These are phyloP conservation scores for Xylaria nigripes DNA, from an alignment of 495 filamentous ascomycete genomes.

Conservation along the genomic window DNA sequence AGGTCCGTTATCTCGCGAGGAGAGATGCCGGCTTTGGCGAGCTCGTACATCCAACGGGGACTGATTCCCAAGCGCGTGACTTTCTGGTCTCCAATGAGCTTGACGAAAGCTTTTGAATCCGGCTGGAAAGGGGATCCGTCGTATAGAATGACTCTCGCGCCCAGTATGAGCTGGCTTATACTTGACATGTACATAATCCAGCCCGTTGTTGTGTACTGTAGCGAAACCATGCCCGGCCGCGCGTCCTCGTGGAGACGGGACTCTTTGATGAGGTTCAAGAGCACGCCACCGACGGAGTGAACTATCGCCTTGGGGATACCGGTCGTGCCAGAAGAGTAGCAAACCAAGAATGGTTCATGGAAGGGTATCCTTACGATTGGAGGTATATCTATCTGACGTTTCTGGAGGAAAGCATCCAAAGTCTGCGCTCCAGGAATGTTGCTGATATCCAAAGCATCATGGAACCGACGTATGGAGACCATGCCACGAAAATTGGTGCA, in stretches of 20 bases:
- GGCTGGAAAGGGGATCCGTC: constrained; percentile 73
- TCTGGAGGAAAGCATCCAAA: constrained; percentile 43
- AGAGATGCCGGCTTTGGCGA: constrained; percentile 49
- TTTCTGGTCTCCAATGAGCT: constrained; percentile 49
- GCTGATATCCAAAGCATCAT: constrained; percentile 49
- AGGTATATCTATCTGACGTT: constrained; percentile 30
- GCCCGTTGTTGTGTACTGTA: constrained; percentile 60
- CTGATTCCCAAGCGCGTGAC: constrained; percentile 59
- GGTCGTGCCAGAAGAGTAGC: constrained; percentile 65
- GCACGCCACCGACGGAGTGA: constrained; percentile 55
- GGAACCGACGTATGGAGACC: constrained; percentile 59
- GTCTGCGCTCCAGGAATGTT: constrained; percentile 47
- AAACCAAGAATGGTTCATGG: constrained; percentile 61
- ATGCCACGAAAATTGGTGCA: constrained; percentile 54
- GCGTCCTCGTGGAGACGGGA: constrained; percentile 50
- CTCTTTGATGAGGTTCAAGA: constrained; percentile 56
- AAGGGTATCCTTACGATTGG: constrained; percentile 56
- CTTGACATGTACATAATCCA: constrained; percentile 78
- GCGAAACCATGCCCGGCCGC: constrained; percentile 36
- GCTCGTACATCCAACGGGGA: constrained; percentile 64
- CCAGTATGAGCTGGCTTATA: constrained; percentile 45
- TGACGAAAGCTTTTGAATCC: constrained; percentile 49
- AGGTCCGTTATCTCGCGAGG: constrained; percentile 57
- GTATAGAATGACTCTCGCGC: constrained; percentile 56
- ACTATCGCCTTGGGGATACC: constrained; percentile 71